Evolutionary conservation across 2,329 filamentous ascomycete species (phyloP), one percentile per base, ranked within the genome.

Genomic region (Diaporthe eres): DNA sequence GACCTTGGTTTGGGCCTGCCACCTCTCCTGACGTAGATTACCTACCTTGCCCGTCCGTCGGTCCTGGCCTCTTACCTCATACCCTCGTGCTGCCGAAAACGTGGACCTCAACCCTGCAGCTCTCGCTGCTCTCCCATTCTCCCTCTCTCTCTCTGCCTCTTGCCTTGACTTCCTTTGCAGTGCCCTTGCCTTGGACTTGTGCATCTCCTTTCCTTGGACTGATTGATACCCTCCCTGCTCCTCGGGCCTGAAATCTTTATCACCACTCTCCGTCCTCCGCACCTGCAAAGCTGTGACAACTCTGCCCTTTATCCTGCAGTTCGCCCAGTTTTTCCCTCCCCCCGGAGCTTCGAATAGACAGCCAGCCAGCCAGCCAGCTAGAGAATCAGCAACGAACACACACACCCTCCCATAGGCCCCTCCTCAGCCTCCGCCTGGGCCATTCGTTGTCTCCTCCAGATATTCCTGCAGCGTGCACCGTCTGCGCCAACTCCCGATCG

Each of bases 41-140:
- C 58, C 55, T 58, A 4, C 58, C 55, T 58, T 13, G 25, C 25
- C 25, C 53, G 25, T 10, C 55, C 17, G 55, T 58, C 58, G 37
- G 37, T 63, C 68, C 39, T 25, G 55, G 39, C 25, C 57, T 60
- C 70, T 72, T 72, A 72, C 70, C 70, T 72, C 70, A 72, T 72
- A 72, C 70, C 68, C 55, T 49, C 25, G 34, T 60, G 31, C 42
- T 71, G 57, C 70, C 55, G 47, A 72, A 61, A 37, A 34, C 55
- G 28, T 49, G 39, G 44, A 13, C 28, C 42, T 47, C 68, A 60
- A 60, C 39, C 68, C 42, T 49, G 55, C 60, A 47, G 60, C 60
- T 65, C n/a, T 55, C 15, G 19, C 39, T 31, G 6, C 8, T 28
- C 17, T 37, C 55, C 42, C 3, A 13, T 37, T 55, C 53, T 55